These are phyloP conservation scores for Cystofilobasidium bisporidii DNA, from an alignment of 768 basidiomycete genomes.

Conservation along the genomic window DNA sequence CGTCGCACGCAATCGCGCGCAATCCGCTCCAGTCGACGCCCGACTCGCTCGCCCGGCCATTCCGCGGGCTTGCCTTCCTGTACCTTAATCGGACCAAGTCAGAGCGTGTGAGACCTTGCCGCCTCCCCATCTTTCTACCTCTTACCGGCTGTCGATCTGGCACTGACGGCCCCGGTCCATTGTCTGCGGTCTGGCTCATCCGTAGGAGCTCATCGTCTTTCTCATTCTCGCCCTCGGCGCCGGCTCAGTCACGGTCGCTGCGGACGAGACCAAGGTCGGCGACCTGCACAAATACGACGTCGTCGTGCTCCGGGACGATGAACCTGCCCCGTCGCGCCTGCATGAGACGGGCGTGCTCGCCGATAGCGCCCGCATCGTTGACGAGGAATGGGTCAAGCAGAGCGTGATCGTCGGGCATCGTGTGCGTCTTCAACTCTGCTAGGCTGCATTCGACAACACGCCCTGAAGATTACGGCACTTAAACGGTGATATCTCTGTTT, in stretches of 20 bases:
- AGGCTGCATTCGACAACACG: too few relatives aligned
- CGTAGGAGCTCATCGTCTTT: slow-evolving; percentile 47
- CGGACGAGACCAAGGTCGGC: slow-evolving; percentile 34
- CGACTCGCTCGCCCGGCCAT: neutral
- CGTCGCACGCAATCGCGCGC: slow-evolving; percentile 45
- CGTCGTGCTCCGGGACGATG: slow-evolving; percentile 52
- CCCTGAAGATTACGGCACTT: too few relatives aligned
- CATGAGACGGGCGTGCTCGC: neutral
- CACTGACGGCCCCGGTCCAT: neutral
- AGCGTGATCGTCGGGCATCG: slow-evolving; percentile 54
- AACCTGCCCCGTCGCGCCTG: slow-evolving; percentile 29
- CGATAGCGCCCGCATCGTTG: slow-evolving; percentile 32
- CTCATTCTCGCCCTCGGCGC: slow-evolving; percentile 76
- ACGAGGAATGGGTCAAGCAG: slow-evolving; percentile 60
- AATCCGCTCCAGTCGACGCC: slow-evolving; percentile 9
- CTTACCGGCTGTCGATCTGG: too few relatives aligned
- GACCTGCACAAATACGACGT: slow-evolving; percentile 52
- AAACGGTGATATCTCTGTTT: too few relatives aligned
- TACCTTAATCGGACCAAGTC: neutral
- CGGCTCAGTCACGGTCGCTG: slow-evolving; percentile 55
- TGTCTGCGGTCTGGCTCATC: neutral
- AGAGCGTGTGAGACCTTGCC: too few relatives aligned
- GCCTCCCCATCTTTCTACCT: too few relatives aligned
- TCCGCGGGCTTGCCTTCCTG: neutral
- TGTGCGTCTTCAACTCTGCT: too few relatives aligned